Evolutionary conservation across 768 basidiomycete genomes (phyloP).

Genomic region (Boletus huronensis): DNA sequence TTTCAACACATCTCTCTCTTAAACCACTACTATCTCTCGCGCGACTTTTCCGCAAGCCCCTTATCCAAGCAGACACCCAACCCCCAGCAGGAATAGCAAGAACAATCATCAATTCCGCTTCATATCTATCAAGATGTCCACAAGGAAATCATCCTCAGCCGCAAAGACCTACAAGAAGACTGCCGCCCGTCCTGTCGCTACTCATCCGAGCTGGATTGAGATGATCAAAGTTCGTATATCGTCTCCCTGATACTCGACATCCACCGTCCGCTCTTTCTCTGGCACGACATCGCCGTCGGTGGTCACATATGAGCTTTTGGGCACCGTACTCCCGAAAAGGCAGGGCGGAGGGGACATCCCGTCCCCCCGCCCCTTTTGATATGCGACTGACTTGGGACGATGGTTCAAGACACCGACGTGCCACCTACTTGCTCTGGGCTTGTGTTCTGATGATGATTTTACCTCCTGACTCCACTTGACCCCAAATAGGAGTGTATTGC

Average conservation of each 20-base stretch:
- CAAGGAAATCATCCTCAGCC: constrained; percentile 44
- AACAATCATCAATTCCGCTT: constrained; percentile 8
- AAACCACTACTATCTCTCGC: constrained; percentile 48
- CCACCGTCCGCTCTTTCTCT: constrained; percentile 14
- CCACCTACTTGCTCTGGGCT: constrained; percentile 5
- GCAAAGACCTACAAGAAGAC: constrained; percentile 41
- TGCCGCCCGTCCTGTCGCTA: constrained; percentile 30
- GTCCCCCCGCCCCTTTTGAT: constrained; percentile 7
- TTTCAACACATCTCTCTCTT: constrained; percentile 40
- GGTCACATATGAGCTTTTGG: constrained; percentile 6
- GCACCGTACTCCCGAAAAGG: constrained; percentile 32
- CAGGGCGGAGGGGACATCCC: constrained; percentile 38
- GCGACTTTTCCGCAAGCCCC: constrained; percentile 20
- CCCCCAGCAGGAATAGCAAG: constrained; percentile 16
- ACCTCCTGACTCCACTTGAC: constrained; percentile 19
- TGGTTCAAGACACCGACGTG: not conserved
- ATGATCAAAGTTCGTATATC: constrained; percentile 70
- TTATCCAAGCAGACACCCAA: constrained; percentile 12
- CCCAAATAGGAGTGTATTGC: constrained; percentile 75
- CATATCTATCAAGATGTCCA: constrained; percentile 27
- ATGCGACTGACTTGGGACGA: constrained; percentile 13
- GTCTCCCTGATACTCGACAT: constrained; percentile 7
- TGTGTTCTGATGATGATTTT: constrained; percentile 7
- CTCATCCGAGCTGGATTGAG: constrained; percentile 60
- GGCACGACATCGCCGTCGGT: constrained; percentile 1